phyloP scores from a whole-genome alignment of 768 basidiomycete species.

The Termitomyces titanicus region DNA sequence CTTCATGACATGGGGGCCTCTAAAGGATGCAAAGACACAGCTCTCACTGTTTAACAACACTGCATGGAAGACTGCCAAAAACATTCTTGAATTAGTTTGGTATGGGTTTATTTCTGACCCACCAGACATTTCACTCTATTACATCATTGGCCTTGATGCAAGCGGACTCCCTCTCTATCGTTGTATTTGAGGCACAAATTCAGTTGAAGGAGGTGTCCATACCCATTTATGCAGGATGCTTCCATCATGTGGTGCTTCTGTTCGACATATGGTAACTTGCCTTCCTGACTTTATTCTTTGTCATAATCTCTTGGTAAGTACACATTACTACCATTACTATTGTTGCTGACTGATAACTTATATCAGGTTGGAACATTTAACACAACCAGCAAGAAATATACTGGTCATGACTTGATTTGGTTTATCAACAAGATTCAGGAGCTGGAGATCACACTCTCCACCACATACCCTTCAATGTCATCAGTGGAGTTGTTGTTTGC shows the following conservation, averaged over 20 bases:
- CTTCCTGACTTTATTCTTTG: not conserved
- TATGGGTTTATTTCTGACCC: constrained; percentile 1
- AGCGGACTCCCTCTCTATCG: not conserved
- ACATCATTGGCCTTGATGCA: not conserved
- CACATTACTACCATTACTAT: not conserved
- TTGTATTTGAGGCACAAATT: not conserved
- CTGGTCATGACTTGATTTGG: constrained; percentile 21
- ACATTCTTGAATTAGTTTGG: constrained; percentile 14
- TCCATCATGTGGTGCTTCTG: not conserved
- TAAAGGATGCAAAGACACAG: too few species aligned
- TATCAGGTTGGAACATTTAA: constrained; percentile 25
- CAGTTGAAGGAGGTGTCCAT: not conserved
- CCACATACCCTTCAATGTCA: not conserved
- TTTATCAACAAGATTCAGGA: constrained; percentile 1
- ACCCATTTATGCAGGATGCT: not conserved
- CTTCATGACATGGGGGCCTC: too few species aligned
- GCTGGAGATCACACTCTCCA: not conserved
- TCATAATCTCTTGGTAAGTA: not conserved
- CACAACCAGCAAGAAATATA: constrained; percentile 18
- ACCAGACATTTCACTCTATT: not conserved
- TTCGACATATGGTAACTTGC: not conserved
- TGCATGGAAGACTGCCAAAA: constrained; percentile 20
- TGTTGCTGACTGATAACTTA: not conserved
- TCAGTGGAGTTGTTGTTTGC: constrained; percentile 13
- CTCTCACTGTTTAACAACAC: too few species aligned